Percentiles rank a stretch among this genome's conserved stretches.
Conservation (phyloP, 2,329 filamentous ascomycete genomes). For the Epichloe sp. region DNA sequence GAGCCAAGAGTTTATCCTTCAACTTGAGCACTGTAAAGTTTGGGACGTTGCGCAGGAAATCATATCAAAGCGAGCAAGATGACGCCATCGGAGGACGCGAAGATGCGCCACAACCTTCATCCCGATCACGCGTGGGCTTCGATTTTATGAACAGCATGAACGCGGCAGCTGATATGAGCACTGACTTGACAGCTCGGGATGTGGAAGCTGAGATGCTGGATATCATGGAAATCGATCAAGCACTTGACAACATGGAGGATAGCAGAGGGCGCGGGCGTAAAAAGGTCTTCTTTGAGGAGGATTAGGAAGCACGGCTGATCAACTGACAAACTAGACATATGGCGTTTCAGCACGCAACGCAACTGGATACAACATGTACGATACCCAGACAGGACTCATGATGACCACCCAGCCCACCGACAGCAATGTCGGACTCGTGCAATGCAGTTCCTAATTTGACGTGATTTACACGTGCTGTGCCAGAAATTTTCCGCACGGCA, state of each 20-base stretch:
- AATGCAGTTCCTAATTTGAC: not conserved
- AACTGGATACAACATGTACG: slow-evolving; percentile 7
- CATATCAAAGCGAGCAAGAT: slow-evolving; percentile 16
- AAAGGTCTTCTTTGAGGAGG: slow-evolving; percentile 37
- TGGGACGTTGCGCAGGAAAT: slow-evolving; percentile 21
- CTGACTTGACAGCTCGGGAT: slow-evolving; percentile 37
- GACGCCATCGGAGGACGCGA: slow-evolving; percentile 9
- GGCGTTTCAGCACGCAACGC: not conserved
- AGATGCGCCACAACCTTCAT: slow-evolving; percentile 13
- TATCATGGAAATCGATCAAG: slow-evolving; percentile 52
- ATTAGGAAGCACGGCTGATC: slow-evolving; percentile 10
- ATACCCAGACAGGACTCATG: not conserved
- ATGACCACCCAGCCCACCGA: not conserved
- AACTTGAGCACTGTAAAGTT: slow-evolving; percentile 36
- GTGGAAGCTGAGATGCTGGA: slow-evolving; percentile 50
- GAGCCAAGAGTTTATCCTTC: slow-evolving; percentile 28
- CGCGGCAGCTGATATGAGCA: slow-evolving; percentile 38
- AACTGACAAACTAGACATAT: slow-evolving; percentile 13
- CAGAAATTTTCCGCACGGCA: slow-evolving; percentile 44
- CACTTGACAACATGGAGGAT: slow-evolving; percentile 41
- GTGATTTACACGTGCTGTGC: not conserved
- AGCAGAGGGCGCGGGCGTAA: slow-evolving; percentile 34
- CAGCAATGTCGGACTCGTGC: not conserved
- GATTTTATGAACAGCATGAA: slow-evolving; percentile 38
- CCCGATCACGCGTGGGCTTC: slow-evolving; percentile 26